Percentiles rank a stretch among this genome's conserved stretches.
These are phyloP conservation scores for Pleochaeta shiraiana DNA, from an alignment of 2,329 filamentous ascomycete species.

Conservation along the genomic window DNA sequence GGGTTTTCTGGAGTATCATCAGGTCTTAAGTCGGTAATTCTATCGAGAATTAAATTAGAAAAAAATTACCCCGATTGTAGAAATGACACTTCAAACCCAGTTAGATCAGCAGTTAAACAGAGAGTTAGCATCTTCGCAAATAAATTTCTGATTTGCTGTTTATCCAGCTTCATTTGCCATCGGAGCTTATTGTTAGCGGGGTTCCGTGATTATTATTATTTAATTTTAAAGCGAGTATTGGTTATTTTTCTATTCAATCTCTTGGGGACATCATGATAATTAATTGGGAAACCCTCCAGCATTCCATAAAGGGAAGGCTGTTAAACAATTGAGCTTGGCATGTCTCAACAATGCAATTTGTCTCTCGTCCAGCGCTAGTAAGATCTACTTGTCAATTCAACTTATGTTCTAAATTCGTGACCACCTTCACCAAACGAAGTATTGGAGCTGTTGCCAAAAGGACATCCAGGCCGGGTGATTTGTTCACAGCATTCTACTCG, in stretches of 20 bases:
- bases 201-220: too few species aligned
- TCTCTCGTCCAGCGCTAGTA: constrained; percentile 43
- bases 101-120: constrained; percentile 43
- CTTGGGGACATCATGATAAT: too few species aligned
- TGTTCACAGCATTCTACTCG: constrained; percentile 46
- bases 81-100: constrained; percentile 31
- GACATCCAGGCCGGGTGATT: constrained; percentile 27
- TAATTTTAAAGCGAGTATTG: too few species aligned
- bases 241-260: too few species aligned
- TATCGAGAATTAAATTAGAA: constrained; percentile 19
- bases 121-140: constrained; percentile 37
- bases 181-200: too few species aligned
- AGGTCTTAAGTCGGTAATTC: constrained; percentile 76
- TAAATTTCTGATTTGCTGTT: too few species aligned
- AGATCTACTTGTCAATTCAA: constrained; percentile 39
- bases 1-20: constrained; percentile 59
- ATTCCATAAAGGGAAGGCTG: neutral
- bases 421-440: constrained; percentile 26
- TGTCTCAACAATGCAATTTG: constrained; percentile 34
- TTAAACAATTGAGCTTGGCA: neutral
- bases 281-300: too few species aligned
- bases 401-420: constrained; percentile 31
- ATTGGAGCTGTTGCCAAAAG: constrained; percentile 28
- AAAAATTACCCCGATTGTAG: constrained; percentile 3
- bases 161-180: too few species aligned